Evolutionary conservation across 2,329 filamentous ascomycete species (phyloP), one percentile per base, ranked within the genome.

Genomic region (Rutstroemia sp.): DNA sequence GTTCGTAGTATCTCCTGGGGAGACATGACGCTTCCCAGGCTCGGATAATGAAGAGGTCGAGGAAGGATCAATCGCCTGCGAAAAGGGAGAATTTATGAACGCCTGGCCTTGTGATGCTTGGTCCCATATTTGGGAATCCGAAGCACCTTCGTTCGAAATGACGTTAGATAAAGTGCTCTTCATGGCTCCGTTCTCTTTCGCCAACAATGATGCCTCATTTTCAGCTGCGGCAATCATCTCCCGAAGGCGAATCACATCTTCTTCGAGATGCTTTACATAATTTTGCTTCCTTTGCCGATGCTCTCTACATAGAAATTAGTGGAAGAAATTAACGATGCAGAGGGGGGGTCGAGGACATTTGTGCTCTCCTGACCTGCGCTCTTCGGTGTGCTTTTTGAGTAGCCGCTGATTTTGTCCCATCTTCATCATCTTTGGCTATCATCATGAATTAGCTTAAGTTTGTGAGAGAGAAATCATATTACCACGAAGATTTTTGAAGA

Each of bases 251-350:
- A 63, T 62, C 2, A 65, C 57, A 44, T 67, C 63, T 53, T 68
- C 60, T 53, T 68, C 66, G n/a, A 68, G 57, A 38, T 64, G 57
- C 46, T 67, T 67, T 41, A 63, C 59, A 38, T 65, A 59, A 49
- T 67, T 65, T 44, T 65, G 53, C 57, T 68, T 67, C 37, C 65
- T 62, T 56, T 67, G 62, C 8, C 66, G 64, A 52, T 68, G 66
- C 57, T 66, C 63, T 41, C 65, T 68, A 25, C 2, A 39, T 21
- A 25, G 53, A 42, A 34, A 6, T 52, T 49, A 42, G 44, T 14
- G 12, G 18, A 18, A 14, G 21, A 14, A 12, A 21, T 2, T 41
- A 19, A 27, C n/a, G 16, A 4, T 12, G 44, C 7, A 18, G 21
- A n/a, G 6, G 12, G 21, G 6, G 19, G 23, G 25, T n/a, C 6